Evolutionary conservation across 192 early-diverging fungal species (phyloP).

Genomic region (Obelidium mucronatum): DNA sequence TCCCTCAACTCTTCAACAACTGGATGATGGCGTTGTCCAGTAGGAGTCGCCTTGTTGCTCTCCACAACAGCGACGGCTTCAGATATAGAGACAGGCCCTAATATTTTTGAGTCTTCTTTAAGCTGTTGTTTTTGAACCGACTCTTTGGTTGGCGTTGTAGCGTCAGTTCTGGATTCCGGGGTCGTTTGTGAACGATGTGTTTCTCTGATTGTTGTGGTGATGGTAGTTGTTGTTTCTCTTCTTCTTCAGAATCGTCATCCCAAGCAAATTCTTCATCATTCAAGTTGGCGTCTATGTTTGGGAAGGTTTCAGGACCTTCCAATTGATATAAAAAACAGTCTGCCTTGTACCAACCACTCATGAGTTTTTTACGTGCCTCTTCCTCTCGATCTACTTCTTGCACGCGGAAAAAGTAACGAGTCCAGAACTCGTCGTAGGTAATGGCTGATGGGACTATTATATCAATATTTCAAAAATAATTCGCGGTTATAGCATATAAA

Average conservation of each 20-base stretch:
- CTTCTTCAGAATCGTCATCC: constrained; percentile 40
- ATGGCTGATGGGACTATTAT: constrained; percentile 42
- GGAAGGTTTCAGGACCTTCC: too few species aligned
- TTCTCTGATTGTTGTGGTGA: constrained; percentile 2
- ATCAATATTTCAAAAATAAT: not conserved
- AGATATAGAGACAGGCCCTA: constrained; percentile 2
- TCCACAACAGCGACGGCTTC: not conserved
- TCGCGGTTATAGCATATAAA: too few species aligned
- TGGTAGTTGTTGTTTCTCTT: constrained; percentile 10
- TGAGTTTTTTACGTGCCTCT: constrained; percentile 40
- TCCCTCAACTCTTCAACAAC: too few species aligned
- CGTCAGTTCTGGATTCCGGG: too few species aligned
- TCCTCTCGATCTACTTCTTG: constrained; percentile 52
- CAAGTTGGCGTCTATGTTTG: constrained; percentile 22
- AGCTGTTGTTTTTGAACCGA: too few species aligned
- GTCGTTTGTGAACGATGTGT: not conserved
- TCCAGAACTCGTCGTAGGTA: constrained; percentile 50
- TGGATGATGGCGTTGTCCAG: too few species aligned
- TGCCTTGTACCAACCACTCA: constrained; percentile 44
- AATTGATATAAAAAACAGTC: too few species aligned
- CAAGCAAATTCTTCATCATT: constrained; percentile 34
- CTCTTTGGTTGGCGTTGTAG: too few species aligned
- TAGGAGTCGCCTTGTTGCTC: not conserved
- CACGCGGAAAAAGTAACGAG: constrained; percentile 52
- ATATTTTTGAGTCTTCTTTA: too few species aligned